phyloP scores from a whole-genome alignment of 495 filamentous ascomycete genomes.

The Hypoxylon rickii region DNA sequence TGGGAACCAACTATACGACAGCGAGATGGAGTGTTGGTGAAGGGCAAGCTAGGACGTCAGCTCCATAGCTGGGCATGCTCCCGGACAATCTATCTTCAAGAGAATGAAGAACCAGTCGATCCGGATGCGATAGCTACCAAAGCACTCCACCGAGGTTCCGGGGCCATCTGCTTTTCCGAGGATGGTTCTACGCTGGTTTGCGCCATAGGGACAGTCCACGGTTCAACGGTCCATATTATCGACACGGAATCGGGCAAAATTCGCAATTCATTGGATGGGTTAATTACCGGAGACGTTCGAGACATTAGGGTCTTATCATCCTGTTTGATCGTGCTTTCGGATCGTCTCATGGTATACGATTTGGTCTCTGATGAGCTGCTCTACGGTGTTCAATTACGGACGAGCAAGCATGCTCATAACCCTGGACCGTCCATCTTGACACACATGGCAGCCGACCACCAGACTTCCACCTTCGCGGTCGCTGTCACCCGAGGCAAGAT shows the following conservation, averaged over 20 bases:
- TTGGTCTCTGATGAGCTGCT: conserved; percentile 62
- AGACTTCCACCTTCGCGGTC: conserved; percentile 62
- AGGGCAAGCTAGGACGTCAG: conserved; percentile 53
- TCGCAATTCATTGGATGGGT: conserved; percentile 55
- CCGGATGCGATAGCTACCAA: conserved; percentile 16
- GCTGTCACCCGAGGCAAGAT: conserved; percentile 47
- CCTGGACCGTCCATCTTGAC: conserved; percentile 42
- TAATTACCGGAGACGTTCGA: conserved; percentile 58
- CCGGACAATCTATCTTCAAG: conserved; percentile 58
- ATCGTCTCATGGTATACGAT: conserved; percentile 68
- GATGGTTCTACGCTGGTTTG: conserved; percentile 86
- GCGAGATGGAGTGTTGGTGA: conserved; percentile 64
- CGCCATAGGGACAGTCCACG: conserved; percentile 46
- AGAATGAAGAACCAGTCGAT: conserved; percentile 46
- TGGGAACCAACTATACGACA: conserved; percentile 74
- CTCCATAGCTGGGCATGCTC: conserved; percentile 76
- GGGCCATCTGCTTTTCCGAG: conserved; percentile 72
- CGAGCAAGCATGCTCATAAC: conserved; percentile 20
- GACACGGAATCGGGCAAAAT: conserved; percentile 62
- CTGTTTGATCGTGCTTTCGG: conserved; percentile 64
- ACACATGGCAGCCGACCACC: conserved; percentile 64
- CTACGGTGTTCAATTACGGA: conserved; percentile 50
- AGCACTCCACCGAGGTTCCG: conserved; percentile 44
- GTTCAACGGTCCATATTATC: conserved; percentile 62
- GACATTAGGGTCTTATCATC: conserved; percentile 63